Conservation (phyloP, 768 basidiomycete species). For the Calocybe gangraenosa region DNA sequence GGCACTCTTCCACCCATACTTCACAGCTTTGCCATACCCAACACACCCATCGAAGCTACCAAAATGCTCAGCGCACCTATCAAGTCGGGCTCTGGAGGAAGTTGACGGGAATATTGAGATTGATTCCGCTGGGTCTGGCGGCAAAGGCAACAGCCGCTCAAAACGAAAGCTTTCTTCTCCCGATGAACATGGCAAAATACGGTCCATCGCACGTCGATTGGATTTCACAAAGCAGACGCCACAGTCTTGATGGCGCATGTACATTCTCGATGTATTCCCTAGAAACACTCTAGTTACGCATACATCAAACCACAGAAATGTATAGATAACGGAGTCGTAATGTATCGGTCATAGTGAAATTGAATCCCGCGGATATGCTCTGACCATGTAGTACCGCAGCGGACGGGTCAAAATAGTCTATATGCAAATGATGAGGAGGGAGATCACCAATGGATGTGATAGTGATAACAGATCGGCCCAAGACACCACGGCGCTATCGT, state of each 20-base stretch:
- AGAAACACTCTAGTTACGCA: neutral
- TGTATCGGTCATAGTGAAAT: no score
- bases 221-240: constrained; percentile 60
- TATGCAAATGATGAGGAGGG: no score
- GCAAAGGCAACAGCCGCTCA: constrained; percentile 53
- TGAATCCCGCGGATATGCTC: no score
- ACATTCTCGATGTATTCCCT: no score
- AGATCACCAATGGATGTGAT: no score
- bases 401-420: no score
- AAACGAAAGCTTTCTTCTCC: constrained; percentile 71
- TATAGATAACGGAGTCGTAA: no score
- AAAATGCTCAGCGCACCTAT: constrained; percentile 49
- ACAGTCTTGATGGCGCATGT: constrained; percentile 19
- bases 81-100: constrained; percentile 64
- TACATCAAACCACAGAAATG: neutral
- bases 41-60: constrained; percentile 88
- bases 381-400: no score
- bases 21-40: constrained; percentile 80
- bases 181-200: constrained; percentile 40
- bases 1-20: constrained; percentile 88
- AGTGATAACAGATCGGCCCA: no score
- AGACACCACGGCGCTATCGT: constrained; percentile 19
- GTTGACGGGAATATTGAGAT: constrained; percentile 70
- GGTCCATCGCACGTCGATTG: constrained; percentile 65
- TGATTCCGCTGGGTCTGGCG: constrained; percentile 42